Conservation (phyloP, 2,329 filamentous ascomycete genomes). For the Thermothelomyces thermophilus region DNA sequence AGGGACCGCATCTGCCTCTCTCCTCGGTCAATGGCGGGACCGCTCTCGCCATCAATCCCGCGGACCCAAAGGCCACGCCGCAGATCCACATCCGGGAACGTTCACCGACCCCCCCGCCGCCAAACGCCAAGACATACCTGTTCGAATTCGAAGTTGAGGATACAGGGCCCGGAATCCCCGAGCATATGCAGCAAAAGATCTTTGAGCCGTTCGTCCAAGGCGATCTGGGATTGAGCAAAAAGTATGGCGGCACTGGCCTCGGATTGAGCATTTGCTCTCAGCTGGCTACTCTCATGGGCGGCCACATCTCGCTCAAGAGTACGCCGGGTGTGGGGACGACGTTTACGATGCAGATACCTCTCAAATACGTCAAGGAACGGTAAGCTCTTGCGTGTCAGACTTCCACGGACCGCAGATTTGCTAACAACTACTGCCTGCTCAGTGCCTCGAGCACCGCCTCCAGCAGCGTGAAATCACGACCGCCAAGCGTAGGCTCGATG, state of each 20-base stretch:
- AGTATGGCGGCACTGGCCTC: conserved; percentile 81
- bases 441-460: conserved; percentile 50
- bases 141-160: conserved; percentile 90
- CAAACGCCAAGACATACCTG: conserved; percentile 56
- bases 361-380: conserved; percentile 67
- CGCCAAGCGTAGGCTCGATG: conserved; percentile 39
- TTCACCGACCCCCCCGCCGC: conserved; percentile 54
- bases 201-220: conserved; percentile 95
- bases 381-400: conserved; percentile 31
- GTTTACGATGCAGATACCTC: conserved; percentile 76
- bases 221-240: conserved; percentile 82
- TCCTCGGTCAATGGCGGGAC: conserved; percentile 37
- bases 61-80: conserved; percentile 47
- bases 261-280: conserved; percentile 88
- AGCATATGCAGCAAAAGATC: conserved; percentile 69
- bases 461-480: conserved; percentile 46
- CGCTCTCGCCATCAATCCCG: conserved; percentile 56
- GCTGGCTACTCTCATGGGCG: conserved; percentile 75
- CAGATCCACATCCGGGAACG: conserved; percentile 47
- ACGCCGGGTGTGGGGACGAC: conserved; percentile 67
- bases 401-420: neutral
- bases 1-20: conserved; percentile 27
- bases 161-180: conserved; percentile 77
- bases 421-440: neutral
- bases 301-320: conserved; percentile 65